Conservation (phyloP, 2,329 filamentous ascomycete species). For the Aspergillus uvarum region DNA sequence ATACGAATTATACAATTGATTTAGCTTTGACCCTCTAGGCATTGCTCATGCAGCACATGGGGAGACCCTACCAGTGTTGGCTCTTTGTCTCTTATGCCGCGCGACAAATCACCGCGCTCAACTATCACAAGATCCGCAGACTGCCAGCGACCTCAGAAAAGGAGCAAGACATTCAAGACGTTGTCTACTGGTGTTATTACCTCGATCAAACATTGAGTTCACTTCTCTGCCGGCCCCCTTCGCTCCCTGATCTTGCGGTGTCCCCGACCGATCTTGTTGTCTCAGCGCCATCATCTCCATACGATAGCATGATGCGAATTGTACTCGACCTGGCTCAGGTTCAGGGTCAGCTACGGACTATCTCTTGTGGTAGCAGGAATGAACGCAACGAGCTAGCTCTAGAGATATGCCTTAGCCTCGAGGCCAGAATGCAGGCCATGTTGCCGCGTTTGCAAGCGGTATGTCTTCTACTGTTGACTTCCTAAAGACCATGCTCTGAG, state of each 20-base stretch:
- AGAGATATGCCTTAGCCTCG: conserved; percentile 14
- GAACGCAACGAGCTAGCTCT: not conserved
- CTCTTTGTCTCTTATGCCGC: conserved; percentile 27
- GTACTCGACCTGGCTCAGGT: conserved; percentile 16
- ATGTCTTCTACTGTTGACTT: no score
- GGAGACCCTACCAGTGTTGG: conserved; percentile 27
- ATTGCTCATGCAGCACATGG: conserved; percentile 26
- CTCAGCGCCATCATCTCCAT: conserved; percentile 3
- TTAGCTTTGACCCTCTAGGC: no score
- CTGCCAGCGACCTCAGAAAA: not conserved
- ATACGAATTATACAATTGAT: no score
- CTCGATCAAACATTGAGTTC: conserved; percentile 28
- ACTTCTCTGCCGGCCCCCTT: conserved; percentile 23
- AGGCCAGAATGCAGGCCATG: conserved; percentile 22
- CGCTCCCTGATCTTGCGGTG: conserved; percentile 15
- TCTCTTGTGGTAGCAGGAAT: not conserved
- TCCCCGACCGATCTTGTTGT: conserved; percentile 10
- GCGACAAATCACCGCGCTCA: conserved; percentile 25
- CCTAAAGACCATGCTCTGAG: no score
- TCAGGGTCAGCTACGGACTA: conserved; percentile 10
- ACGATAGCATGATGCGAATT: conserved; percentile 8
- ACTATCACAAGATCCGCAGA: conserved; percentile 20
- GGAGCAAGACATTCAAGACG: conserved; percentile 22
- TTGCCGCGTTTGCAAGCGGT: conserved; percentile 20
- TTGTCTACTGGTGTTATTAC: conserved; percentile 30